These are phyloP conservation scores for Verbascum thapsus DNA, from an alignment of 257 asterid genomes.

Conservation along the genomic window DNA sequence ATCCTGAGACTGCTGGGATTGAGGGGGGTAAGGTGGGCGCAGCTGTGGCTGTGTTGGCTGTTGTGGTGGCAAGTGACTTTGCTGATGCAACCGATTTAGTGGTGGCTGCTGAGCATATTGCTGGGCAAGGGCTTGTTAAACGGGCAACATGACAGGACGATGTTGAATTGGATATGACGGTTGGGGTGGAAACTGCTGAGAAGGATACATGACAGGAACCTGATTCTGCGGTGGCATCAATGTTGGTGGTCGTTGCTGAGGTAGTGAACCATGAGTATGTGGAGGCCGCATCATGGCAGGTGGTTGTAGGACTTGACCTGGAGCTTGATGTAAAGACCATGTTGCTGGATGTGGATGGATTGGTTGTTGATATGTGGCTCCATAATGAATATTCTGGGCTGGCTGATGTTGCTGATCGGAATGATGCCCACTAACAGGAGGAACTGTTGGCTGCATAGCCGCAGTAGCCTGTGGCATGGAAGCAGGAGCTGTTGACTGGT, in stretches of 20 bases:
- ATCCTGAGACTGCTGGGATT: constrained; percentile 54
- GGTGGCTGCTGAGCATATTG: constrained; percentile 59
- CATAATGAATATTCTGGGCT: constrained; percentile 55
- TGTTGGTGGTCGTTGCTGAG: constrained; percentile 50
- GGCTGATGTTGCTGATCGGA: constrained; percentile 63
- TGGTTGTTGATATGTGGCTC: constrained; percentile 49
- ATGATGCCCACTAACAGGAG: constrained; percentile 62
- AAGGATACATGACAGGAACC: constrained; percentile 37
- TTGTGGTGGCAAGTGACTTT: constrained; percentile 45
- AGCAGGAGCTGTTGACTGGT: constrained; percentile 51
- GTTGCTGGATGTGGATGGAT: no score
- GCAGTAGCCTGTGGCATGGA: constrained; percentile 45
- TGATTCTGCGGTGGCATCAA: constrained; percentile 54
- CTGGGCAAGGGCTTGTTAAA: constrained; percentile 55
- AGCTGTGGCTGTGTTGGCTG: constrained; percentile 57
- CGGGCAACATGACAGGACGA: constrained; percentile 52
- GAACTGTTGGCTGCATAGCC: constrained; percentile 47
- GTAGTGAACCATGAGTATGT: constrained; percentile 45
- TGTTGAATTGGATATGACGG: no score
- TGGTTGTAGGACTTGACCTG: constrained; percentile 59
- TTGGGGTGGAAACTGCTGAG: constrained; percentile 58
- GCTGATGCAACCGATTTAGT: constrained; percentile 60
- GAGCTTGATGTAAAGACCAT: no score
- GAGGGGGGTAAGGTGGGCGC: constrained; percentile 62
- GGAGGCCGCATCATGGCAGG: constrained; percentile 56